Evolutionary conservation across 225 moss, liverwort and hornwort species (phyloP), one percentile per base, ranked within the genome.

Genomic region (Polytrichum commune): DNA sequence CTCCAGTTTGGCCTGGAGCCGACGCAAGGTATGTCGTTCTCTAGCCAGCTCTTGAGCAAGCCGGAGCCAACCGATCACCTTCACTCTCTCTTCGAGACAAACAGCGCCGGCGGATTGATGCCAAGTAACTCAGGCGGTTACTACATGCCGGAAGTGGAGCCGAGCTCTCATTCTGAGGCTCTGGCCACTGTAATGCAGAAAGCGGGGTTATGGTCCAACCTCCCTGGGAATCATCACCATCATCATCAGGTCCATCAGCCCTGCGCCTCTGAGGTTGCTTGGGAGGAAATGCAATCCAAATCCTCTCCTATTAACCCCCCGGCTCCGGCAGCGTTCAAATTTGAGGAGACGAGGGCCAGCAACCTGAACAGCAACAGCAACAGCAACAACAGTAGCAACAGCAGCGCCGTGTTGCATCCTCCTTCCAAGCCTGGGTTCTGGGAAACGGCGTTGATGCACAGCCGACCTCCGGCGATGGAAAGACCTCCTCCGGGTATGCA

Each of bases 31-130:
- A 20, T 20, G 25, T 24, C 25, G 18, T 53, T 6, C 13, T 68
- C 53, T 26, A 20, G 72, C 28, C 66, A 68, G 2, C 65, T 55
- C 35, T 8, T 33, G 29, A 55, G 57, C 66, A 69, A 57, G 20
- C 26, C 79, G 2, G 77, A 79, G 13, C 69, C 82, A 2, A 79
- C 75, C 0, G 35, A 82, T 1, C 85, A 86, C 24, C 6, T 86
- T 5, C 82, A 77, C 8, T 58, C 82, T 1, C 57, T 70, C 32
- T 86, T 73, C 61, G 82, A 86, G 46, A 54, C 62, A 6, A 74
- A 68, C 0, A 71, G 63, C 19, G 71, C 69, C 2, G 80, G 75
- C 75, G 77, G 77, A 6, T 18, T 57, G 5, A 2, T 71, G 70
- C 58, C 33, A 22, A 73, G 55, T 30, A 54, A 32, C 19, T 53